Conservation (phyloP, 2,329 filamentous ascomycete species). For the Nemania sp. region DNA sequence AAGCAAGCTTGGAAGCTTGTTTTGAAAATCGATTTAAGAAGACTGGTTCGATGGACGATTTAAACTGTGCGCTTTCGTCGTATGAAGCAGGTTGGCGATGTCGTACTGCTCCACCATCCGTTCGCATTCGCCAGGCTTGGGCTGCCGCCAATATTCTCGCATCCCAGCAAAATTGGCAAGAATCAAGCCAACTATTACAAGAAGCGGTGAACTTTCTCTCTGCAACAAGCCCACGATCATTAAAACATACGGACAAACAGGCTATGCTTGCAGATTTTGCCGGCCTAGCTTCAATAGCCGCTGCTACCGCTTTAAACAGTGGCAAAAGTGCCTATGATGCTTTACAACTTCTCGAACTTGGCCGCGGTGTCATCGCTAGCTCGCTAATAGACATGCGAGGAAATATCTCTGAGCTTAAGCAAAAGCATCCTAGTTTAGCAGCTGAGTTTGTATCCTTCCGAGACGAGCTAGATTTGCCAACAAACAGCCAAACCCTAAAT, state of each 20-base stretch:
- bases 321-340: constrained; percentile 27
- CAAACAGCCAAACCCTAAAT: background rate
- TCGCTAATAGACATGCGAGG: constrained; percentile 33
- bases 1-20: background rate
- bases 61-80: background rate
- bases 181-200: background rate
- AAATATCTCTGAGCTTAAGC: constrained; percentile 30
- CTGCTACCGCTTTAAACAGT: constrained; percentile 31
- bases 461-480: background rate
- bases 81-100: no score
- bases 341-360: constrained; percentile 38
- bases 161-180: no score
- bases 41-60: background rate
- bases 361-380: constrained; percentile 38
- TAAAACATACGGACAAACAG: constrained; percentile 21
- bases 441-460: background rate
- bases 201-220: background rate
- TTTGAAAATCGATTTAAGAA: background rate
- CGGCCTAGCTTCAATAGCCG: constrained; percentile 35
- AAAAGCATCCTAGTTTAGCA: background rate
- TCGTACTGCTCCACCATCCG: no score
- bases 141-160: no score
- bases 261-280: constrained; percentile 24
- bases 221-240: background rate
- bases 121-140: no score